These are phyloP conservation scores for Gloeostereum incarnatum DNA, from an alignment of 768 basidiomycete species.

Conservation along the genomic window DNA sequence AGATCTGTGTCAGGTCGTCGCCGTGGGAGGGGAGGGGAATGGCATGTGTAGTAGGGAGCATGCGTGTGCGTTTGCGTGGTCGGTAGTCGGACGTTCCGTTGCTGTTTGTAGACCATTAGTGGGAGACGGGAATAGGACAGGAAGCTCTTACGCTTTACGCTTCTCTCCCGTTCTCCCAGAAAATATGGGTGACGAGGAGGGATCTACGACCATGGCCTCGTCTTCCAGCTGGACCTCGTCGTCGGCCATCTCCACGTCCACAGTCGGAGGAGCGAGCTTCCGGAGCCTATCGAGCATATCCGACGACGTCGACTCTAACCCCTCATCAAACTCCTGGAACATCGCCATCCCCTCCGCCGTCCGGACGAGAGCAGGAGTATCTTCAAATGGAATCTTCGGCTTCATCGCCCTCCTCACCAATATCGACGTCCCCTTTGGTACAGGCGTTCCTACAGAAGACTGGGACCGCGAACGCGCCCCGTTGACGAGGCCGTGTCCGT, in stretches of 20 bases:
- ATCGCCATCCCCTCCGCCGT: constrained; percentile 66
- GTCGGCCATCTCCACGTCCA: constrained; percentile 16
- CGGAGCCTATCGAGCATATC: constrained; percentile 21
- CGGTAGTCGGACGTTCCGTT: constrained; percentile 30
- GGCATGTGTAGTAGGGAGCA: constrained; percentile 15
- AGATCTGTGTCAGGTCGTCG: constrained; percentile 43
- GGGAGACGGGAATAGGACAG: constrained; percentile 1
- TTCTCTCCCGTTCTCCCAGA: constrained; percentile 41
- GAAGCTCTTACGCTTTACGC: constrained; percentile 42
- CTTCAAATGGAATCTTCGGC: constrained; percentile 32
- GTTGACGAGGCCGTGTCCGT: constrained; percentile 27
- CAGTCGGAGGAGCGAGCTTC: constrained; percentile 18
- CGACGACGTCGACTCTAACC: constrained; percentile 20
- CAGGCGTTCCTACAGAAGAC: constrained; percentile 16
- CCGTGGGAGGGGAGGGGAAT: constrained; percentile 26
- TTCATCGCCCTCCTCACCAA: constrained; percentile 6
- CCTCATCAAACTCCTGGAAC: constrained; percentile 52
- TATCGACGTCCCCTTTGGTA: constrained; percentile 2
- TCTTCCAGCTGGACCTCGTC: constrained; percentile 25
- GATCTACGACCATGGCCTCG: constrained; percentile 20
- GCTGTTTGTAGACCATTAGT: constrained; percentile 8
- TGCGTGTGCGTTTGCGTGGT: constrained; percentile 56
- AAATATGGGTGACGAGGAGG: too few species aligned
- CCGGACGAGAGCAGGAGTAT: constrained; percentile 60
- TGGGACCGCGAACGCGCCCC: constrained; percentile 33